These are phyloP conservation scores for Lactuca saligna DNA, from an alignment of 129 eudicot genomes.

Conservation along the genomic window DNA sequence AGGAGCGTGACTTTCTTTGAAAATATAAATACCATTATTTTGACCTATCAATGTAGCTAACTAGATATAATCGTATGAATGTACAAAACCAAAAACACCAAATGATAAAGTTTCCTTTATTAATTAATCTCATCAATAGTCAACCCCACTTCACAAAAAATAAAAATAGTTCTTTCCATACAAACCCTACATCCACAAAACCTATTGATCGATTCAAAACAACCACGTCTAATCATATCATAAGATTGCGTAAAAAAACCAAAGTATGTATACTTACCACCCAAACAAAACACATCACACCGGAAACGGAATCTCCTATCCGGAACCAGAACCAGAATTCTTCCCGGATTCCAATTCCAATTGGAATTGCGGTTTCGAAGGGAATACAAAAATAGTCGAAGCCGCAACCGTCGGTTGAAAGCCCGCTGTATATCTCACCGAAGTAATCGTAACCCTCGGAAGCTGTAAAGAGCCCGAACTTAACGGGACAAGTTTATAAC, in stretches of 20 bases:
- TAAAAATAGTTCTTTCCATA: slow-evolving; percentile 16
- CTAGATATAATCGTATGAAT: no score
- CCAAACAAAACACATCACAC: slow-evolving; percentile 9
- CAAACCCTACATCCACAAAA: slow-evolving; percentile 22
- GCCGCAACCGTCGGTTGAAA: slow-evolving; percentile 80
- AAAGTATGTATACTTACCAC: slow-evolving; percentile 19
- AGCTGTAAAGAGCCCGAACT: slow-evolving; percentile 75
- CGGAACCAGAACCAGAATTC: slow-evolving; percentile 27
- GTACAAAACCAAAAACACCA: neutral
- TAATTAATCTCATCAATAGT: slow-evolving; percentile 18
- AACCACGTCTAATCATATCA: slow-evolving; percentile 7
- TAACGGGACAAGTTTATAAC: slow-evolving; percentile 78
- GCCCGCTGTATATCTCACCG: slow-evolving; percentile 68
- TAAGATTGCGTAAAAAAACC: neutral
- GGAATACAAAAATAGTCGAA: slow-evolving; percentile 76
- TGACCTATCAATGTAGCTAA: no score
- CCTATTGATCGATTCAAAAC: slow-evolving; percentile 23
- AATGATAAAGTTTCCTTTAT: neutral
- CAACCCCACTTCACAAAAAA: slow-evolving; percentile 26
- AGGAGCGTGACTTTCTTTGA: no score
- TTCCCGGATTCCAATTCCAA: slow-evolving; percentile 19
- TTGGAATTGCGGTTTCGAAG: slow-evolving; percentile 65
- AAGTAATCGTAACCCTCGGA: slow-evolving; percentile 71
- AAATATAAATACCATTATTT: no score
- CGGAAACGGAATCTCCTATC: slow-evolving; percentile 33